Conservation (phyloP, 169 alveolate genomes). For the Cryptosporidium ubiquitum region DNA sequence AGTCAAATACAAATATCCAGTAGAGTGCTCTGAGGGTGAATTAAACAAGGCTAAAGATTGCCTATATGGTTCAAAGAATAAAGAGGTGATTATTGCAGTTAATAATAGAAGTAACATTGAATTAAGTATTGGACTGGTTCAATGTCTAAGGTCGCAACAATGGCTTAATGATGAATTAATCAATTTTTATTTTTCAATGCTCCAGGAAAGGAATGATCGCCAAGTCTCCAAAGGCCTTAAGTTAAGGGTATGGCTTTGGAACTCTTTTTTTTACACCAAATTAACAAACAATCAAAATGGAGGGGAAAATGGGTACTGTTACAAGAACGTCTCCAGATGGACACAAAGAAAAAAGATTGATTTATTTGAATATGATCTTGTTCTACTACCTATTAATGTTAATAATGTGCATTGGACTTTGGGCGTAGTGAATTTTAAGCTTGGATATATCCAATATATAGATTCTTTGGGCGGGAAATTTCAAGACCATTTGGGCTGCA, state of each 20-base stretch:
- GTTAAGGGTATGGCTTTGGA: constrained; percentile 83
- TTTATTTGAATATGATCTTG: constrained; percentile 82
- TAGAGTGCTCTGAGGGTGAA: constrained; percentile 11
- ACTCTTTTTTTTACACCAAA: constrained; percentile 86
- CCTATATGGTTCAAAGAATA: background rate
- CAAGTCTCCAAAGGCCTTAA: constrained; percentile 34
- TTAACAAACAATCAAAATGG: constrained; percentile 73
- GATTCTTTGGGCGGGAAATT: constrained; percentile 83
- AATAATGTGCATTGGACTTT: constrained; percentile 88
- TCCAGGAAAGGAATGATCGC: constrained; percentile 84
- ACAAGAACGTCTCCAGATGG: constrained; percentile 86
- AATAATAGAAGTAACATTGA: constrained; percentile 36
- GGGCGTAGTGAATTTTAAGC: constrained; percentile 86
- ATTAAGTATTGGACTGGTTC: constrained; percentile 4
- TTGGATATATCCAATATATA: constrained; percentile 77
- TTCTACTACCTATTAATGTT: constrained; percentile 86
- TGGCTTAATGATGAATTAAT: constrained; percentile 91
- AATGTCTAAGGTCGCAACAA: constrained; percentile 79
- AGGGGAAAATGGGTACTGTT: constrained; percentile 78
- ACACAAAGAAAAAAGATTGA: constrained; percentile 85
- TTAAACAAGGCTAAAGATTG: constrained; percentile 10
- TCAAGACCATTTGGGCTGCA: constrained; percentile 41
- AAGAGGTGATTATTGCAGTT: constrained; percentile 1
- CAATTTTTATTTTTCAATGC: constrained; percentile 85
- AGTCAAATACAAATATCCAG: constrained; percentile 11